Base-by-base conservation (phyloP, 1,284 basidiomycete genomes). In the Apiotrichum sp. region DNA sequence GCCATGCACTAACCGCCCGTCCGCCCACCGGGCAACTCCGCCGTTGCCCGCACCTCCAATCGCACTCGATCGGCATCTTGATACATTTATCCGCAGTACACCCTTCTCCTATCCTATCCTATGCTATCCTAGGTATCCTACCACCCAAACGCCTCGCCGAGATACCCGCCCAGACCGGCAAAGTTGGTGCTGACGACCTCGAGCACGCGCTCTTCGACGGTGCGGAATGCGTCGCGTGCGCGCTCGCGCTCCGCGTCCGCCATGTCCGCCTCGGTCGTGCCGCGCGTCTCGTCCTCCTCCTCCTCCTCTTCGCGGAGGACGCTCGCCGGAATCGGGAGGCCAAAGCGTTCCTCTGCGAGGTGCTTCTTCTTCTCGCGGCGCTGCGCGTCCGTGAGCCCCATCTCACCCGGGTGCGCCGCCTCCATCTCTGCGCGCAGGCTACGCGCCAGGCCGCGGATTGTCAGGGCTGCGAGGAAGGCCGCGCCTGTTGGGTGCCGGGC, bases 301-400 rank as follows among this genome's bases (percentile, higher is more conserved):
- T 72, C 69, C 43, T 70, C 69, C 40, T 72, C 69, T 47, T 71
- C 71, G 34, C 62, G 63, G 41, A 71, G 50, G 34, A 75, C 66
- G 16, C 50, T 60, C 3, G 69, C 69, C 4, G 73, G 73, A 47
- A 75, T 75, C 6, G 74, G 74, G 33, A 77, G 59, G 3, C 75
- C 75, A 56, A 72, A 75, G 35, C 70, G 59, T 47, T 76, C 73
- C 50, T 68, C 71, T 13, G 61, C 50, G 9, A 69, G 52, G 45
- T 70, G 65, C 47, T 65, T 67, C 59, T 67, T 69, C 63, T 67
- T 67, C 49, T 63, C 62, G 36, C 55, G 55, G 13, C 60, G 59
- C 36, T 63, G 63, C 43, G 60, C 58, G 38, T 57, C 56, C 10
- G 47, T 53, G 42, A 61, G 38, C 31, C 51, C 59, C 29, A 55